Conservation (phyloP, 1,284 basidiomycete species). For the Sanghuangporus sanghuang region DNA sequence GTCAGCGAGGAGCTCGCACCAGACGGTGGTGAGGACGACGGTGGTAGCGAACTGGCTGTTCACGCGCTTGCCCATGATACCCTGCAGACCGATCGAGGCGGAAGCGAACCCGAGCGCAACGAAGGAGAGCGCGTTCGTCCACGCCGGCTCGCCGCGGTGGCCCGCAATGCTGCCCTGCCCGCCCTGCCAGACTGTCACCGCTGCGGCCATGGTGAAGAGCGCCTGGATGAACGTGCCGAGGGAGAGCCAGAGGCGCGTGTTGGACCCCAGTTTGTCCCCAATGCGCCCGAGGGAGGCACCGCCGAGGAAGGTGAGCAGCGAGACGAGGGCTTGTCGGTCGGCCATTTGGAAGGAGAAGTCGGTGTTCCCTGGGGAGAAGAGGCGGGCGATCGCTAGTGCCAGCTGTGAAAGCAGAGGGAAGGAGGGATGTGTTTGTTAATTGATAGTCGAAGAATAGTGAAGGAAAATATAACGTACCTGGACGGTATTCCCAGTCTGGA, state of each 20-base stretch:
- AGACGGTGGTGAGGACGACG: conserved; percentile 75
- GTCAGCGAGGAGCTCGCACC: conserved; percentile 83
- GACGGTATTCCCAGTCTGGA: conserved; percentile 75
- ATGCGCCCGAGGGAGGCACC: conserved; percentile 71
- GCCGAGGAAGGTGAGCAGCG: conserved; percentile 66
- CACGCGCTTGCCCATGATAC: conserved; percentile 78
- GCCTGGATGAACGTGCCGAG: conserved; percentile 69
- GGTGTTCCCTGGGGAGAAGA: conserved; percentile 47
- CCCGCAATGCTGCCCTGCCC: conserved; percentile 50
- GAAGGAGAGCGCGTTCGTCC: conserved; percentile 63
- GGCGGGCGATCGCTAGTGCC: conserved; percentile 54
- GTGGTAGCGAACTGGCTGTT: conserved; percentile 78
- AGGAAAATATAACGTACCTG: conserved; percentile 38
- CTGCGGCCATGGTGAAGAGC: conserved; percentile 66
- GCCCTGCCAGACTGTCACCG: conserved; percentile 62
- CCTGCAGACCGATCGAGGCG: conserved; percentile 73
- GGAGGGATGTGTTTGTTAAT: conserved; percentile 26
- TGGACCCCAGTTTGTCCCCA: conserved; percentile 65
- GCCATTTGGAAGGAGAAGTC: conserved; percentile 64
- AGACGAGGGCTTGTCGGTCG: conserved; percentile 79
- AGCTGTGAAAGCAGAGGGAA: conserved; percentile 32
- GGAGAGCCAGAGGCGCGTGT: conserved; percentile 72
- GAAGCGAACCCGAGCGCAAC: conserved; percentile 73
- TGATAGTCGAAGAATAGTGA: conserved; percentile 1
- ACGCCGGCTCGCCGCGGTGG: conserved; percentile 55